Evolutionary conservation across 2,329 filamentous ascomycete genomes (phyloP).

Genomic region (Scedosporium boydii): DNA sequence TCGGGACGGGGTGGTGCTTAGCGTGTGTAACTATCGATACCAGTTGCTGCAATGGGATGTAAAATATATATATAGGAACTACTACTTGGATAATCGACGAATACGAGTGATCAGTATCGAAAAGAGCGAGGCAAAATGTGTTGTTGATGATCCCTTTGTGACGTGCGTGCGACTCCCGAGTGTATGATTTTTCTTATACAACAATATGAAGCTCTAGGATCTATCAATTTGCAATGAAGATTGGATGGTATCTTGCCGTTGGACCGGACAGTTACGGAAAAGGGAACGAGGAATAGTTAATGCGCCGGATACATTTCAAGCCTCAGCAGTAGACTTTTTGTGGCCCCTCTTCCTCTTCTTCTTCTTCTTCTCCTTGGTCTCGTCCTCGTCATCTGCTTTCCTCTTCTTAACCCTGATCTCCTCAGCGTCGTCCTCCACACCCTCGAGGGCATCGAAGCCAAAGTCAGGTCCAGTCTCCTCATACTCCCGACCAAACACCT

Average conservation of each 20-base stretch:
- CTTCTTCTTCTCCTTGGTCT: constrained; percentile 28
- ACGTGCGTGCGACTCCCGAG: too few relatives aligned
- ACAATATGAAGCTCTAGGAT: neutral
- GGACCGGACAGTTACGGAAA: neutral
- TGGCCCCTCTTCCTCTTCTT: constrained; percentile 43
- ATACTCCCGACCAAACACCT: constrained; percentile 51
- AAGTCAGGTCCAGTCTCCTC: constrained; percentile 48
- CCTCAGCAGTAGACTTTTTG: constrained; percentile 26
- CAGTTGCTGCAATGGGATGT: neutral
- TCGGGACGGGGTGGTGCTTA: neutral
- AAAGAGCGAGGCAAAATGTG: too few relatives aligned
- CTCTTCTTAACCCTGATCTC: constrained; percentile 22
- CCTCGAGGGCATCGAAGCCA: constrained; percentile 37
- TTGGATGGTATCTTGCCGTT: neutral
- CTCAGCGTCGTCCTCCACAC: constrained; percentile 18
- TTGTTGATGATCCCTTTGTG: too few relatives aligned
- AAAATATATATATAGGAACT: neutral
- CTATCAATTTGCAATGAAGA: neutral
- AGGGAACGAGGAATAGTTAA: neutral
- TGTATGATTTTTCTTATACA: neutral
- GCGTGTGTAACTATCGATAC: neutral
- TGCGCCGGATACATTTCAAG: constrained; percentile 5
- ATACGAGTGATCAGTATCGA: too few relatives aligned
- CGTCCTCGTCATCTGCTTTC: constrained; percentile 17
- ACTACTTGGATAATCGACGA: too few relatives aligned